Percentiles rank a stretch among this genome's conserved stretches.
Conservation (phyloP, 768 basidiomycete genomes). For the Trametes meyenii region DNA sequence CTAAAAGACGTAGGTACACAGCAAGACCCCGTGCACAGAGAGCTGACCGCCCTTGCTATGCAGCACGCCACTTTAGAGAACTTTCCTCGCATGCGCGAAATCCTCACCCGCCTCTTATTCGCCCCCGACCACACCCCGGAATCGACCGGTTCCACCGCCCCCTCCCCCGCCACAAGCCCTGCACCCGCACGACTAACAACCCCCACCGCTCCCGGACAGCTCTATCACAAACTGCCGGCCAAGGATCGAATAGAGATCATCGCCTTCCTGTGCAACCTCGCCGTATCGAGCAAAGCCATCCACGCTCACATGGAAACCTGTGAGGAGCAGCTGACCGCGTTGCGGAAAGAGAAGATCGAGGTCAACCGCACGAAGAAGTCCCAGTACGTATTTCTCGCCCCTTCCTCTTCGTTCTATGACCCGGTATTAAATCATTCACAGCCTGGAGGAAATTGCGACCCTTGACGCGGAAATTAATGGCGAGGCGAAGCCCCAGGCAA, state of each 20-base stretch:
- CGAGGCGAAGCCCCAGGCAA: constrained; percentile 14
- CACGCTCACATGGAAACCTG: constrained; percentile 89
- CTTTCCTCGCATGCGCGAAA: constrained; percentile 72
- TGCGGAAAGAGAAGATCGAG: constrained; percentile 95
- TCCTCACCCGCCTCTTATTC: constrained; percentile 75
- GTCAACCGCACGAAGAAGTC: constrained; percentile 89
- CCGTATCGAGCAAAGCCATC: constrained; percentile 86
- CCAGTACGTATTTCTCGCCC: constrained; percentile 56
- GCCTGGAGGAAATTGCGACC: constrained; percentile 73
- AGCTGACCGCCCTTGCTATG: constrained; percentile 7
- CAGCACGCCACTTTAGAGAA: constrained; percentile 76
- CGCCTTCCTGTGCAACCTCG: constrained; percentile 87
- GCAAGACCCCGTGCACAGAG: background rate
- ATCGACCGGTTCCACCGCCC: constrained; percentile 48
- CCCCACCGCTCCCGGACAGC: constrained; percentile 58
- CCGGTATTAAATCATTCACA: constrained; percentile 31
- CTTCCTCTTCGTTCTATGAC: background rate
- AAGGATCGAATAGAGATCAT: constrained; percentile 85
- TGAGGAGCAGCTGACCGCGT: constrained; percentile 86
- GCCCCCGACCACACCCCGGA: constrained; percentile 57
- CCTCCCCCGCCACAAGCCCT: constrained; percentile 51
- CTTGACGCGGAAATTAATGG: constrained; percentile 57
- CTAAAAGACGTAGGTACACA: constrained; percentile 77
- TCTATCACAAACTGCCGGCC: constrained; percentile 73
- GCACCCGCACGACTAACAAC: constrained; percentile 40